Percentiles rank a stretch among this genome's conserved stretches.
Evolutionary conservation across 2,329 filamentous ascomycete species (phyloP).

Genomic region (Cadophora sp.): DNA sequence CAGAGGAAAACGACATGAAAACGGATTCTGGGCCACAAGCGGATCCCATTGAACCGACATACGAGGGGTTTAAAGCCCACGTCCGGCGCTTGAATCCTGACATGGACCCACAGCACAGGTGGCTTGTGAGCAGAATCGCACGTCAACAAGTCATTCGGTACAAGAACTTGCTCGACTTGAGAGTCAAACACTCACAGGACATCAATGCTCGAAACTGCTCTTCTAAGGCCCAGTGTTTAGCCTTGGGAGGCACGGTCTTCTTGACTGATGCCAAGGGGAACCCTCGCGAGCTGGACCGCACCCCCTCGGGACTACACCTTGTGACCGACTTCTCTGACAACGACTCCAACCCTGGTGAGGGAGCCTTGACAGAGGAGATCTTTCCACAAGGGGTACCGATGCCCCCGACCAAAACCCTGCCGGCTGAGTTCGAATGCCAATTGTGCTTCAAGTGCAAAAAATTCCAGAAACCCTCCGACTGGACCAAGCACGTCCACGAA

Average conservation of each 20-base stretch:
- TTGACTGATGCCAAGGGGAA: conserved; percentile 67
- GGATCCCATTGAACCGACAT: conserved; percentile 72
- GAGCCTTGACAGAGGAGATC: conserved; percentile 71
- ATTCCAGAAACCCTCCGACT: conserved; percentile 91
- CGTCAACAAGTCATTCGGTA: conserved; percentile 82
- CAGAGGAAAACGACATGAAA: conserved; percentile 66
- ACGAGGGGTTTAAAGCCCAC: conserved; percentile 79
- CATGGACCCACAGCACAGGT: conserved; percentile 62
- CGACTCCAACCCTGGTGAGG: conserved; percentile 72
- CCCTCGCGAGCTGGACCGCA: conserved; percentile 63
- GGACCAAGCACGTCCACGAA: conserved; percentile 96
- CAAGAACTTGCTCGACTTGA: conserved; percentile 74
- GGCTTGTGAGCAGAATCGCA: conserved; percentile 81
- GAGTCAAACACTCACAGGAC: conserved; percentile 71
- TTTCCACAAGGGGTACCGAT: conserved; percentile 84
- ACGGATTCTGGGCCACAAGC: conserved; percentile 67
- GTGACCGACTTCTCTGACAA: conserved; percentile 62
- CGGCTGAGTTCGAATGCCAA: conserved; percentile 88
- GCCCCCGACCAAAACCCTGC: conserved; percentile 77
- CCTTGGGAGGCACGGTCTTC: conserved; percentile 69
- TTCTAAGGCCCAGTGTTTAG: conserved; percentile 68
- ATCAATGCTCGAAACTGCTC: conserved; percentile 64
- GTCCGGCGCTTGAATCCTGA: conserved; percentile 77
- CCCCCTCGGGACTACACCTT: conserved; percentile 60
- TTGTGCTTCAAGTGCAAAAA: conserved; percentile 86